Percentiles rank a stretch among this genome's conserved stretches.
Conservation (phyloP, 306 rosid genomes). For the Myrica gale region DNA sequence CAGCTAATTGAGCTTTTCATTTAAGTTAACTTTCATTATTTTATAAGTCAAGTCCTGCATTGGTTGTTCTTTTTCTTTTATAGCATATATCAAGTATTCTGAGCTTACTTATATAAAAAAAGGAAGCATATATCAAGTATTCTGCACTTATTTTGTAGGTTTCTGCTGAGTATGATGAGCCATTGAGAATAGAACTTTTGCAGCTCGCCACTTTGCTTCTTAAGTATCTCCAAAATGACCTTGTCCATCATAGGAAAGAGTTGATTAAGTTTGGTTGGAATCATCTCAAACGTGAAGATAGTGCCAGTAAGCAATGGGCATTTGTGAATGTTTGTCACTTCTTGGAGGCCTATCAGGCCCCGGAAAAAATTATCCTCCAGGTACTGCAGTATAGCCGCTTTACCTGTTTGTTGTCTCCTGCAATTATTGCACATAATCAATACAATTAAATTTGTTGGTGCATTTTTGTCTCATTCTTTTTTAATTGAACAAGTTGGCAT, state of each 20-base stretch:
- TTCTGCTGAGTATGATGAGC: conserved; percentile 97
- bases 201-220: conserved; percentile 98
- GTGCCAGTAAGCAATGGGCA: conserved; percentile 99
- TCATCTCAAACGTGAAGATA: conserved; percentile 98
- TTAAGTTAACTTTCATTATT: conserved; percentile 12
- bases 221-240: conserved; percentile 94
- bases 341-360: conserved; percentile 98
- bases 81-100: conserved; percentile 21
- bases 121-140: conserved; percentile 23
- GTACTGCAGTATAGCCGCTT: conserved; percentile 35
- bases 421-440: neutral
- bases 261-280: conserved; percentile 99
- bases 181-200: conserved; percentile 89
- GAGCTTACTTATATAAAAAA: neutral
- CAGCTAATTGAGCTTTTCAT: neutral
- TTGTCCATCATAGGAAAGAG: conserved; percentile 95
- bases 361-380: conserved; percentile 98
- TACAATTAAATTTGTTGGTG: conserved; percentile 9
- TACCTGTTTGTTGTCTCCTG: conserved; percentile 2
- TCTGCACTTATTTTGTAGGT: conserved; percentile 53
- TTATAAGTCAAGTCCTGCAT: neutral
- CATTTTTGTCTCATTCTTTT: conserved; percentile 8
- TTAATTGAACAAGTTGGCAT: neutral
- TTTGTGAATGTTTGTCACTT: conserved; percentile 99
- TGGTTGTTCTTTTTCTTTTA: neutral